Base-by-base conservation (phyloP, 2,329 filamentous ascomycete genomes). In the Dothideomycetes sp. region DNA sequence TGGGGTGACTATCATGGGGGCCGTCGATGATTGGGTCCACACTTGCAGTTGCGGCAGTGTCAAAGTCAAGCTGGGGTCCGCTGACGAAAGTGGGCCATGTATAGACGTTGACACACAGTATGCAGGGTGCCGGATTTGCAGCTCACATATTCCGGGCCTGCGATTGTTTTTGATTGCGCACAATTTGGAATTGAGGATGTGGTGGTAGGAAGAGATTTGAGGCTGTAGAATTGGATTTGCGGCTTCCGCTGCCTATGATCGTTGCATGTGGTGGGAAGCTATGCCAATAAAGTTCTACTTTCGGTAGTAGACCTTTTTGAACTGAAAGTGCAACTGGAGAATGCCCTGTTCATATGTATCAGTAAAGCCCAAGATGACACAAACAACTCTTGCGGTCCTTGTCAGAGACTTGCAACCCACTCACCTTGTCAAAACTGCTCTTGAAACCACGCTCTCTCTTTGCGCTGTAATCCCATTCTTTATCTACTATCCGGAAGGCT, bases 381-480 rank as follows among this genome's bases (percentile, higher is more conserved):
- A 29, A 31, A n/a, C n/a, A n/a, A n/a, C n/a, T n/a, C n/a, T n/a
- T n/a, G n/a, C n/a, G n/a, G n/a, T n/a, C n/a, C n/a, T n/a, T n/a
- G 22, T 11, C 15, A 13, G 15, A 10, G 18, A 10, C n/a, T 18
- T 13, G 36, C 25, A 24, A 15, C 27, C 25, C 18, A 65, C 76
- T 49, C 76, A 91, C 86, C 80, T 94, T 95, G 64, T 98, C 91
- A 62, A 96, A 98, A 48, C 84, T 94, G 64, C 88, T 95, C 60
- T 78, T 88, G 65, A 96, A 98, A 1, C 91, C 93, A 45, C 91
- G 76, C 54, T 98, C 91, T 53, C 82, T 77, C 65, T 95, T 96
- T 3, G 89, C 85, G 60, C 86, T 94, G 60, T 95, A 98, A 62
- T 98, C 91, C 91, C 91, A 98, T 64, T 98, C 91, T 49, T 91